Percentiles rank a stretch among this genome's conserved stretches.
These are phyloP conservation scores for Camellia sinensis DNA, from an alignment of 148 eudicot genomes.

Conservation along the genomic window DNA sequence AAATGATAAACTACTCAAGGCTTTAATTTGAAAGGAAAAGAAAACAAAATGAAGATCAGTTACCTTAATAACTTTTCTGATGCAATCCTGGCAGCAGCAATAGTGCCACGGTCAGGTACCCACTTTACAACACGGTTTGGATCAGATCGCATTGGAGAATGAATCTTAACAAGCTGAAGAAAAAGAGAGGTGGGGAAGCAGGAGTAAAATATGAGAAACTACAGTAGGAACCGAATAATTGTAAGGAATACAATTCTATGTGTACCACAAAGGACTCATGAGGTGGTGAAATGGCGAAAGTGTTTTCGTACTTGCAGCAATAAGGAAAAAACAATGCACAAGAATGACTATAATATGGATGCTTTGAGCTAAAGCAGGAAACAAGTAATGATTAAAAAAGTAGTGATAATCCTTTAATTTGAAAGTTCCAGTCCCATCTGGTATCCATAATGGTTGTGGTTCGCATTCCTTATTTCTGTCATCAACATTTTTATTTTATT, in stretches of 20 bases:
- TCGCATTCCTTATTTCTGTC: background rate
- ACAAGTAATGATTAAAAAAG: background rate
- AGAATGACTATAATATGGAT: background rate
- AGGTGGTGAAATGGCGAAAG: background rate
- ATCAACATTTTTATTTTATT: background rate
- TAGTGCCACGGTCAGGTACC: conserved; percentile 59
- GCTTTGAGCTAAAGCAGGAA: background rate
- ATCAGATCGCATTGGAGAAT: conserved; percentile 93
- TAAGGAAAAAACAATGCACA: conserved; percentile 2
- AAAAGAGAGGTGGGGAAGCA: background rate
- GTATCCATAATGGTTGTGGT: background rate
- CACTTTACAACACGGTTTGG: conserved; percentile 82
- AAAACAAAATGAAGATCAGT: conserved; percentile 14
- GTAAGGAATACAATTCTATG: background rate
- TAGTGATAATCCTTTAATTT: background rate
- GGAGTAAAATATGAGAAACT: background rate
- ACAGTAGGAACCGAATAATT: conserved; percentile 2
- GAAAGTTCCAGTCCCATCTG: background rate
- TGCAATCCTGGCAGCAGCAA: conserved; percentile 76
- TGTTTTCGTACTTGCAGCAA: background rate
- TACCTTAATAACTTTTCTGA: conserved; percentile 81
- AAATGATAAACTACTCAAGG: background rate
- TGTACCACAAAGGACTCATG: background rate
- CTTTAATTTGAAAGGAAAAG: background rate
- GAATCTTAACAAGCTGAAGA: conserved; percentile 80